These are phyloP conservation scores for Berkeleyomyces basicola DNA, from an alignment of 2,329 filamentous ascomycete genomes.

Conservation along the genomic window DNA sequence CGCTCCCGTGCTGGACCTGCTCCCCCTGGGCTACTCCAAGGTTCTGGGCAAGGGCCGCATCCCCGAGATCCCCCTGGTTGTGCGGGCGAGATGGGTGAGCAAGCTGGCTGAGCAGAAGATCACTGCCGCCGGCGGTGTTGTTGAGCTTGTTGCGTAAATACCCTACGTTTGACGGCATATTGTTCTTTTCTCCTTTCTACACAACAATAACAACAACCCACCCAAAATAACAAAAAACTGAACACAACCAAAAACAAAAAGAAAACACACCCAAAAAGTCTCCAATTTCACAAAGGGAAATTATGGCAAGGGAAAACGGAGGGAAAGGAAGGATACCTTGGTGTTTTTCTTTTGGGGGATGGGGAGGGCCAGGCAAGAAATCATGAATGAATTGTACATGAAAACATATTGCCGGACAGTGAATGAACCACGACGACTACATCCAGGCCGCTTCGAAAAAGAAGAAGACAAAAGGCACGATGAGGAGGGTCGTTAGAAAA, in stretches of 20 bases:
- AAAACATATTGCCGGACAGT: slow-evolving; percentile 5
- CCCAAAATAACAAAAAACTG: slow-evolving; percentile 14
- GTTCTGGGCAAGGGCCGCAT: slow-evolving; percentile 96
- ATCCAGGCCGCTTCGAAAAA: background rate
- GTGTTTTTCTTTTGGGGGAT: slow-evolving; percentile 3
- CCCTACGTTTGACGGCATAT: slow-evolving; percentile 12
- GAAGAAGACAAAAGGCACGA: background rate
- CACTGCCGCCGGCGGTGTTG: slow-evolving; percentile 87
- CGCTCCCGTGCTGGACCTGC: slow-evolving; percentile 93
- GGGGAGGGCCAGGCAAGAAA: background rate
- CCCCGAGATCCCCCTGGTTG: slow-evolving; percentile 82
- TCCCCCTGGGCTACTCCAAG: slow-evolving; percentile 95
- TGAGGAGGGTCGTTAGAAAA: background rate
- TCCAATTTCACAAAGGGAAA: background rate
- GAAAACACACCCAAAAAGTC: slow-evolving; percentile 11
- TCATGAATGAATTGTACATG: slow-evolving; percentile 8
- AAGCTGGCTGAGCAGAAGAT: slow-evolving; percentile 98
- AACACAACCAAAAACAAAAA: slow-evolving; percentile 13
- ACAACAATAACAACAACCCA: slow-evolving; percentile 12
- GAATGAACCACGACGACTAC: background rate
- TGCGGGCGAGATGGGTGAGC: slow-evolving; percentile 89
- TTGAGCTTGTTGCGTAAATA: slow-evolving; percentile 76
- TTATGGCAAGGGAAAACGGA: background rate
- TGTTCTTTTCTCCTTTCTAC: slow-evolving; percentile 12
- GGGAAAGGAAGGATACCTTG: slow-evolving; percentile 2